These are phyloP conservation scores for Periglandula ipomoeae DNA, from an alignment of 2,329 filamentous ascomycete species.

Conservation along the genomic window DNA sequence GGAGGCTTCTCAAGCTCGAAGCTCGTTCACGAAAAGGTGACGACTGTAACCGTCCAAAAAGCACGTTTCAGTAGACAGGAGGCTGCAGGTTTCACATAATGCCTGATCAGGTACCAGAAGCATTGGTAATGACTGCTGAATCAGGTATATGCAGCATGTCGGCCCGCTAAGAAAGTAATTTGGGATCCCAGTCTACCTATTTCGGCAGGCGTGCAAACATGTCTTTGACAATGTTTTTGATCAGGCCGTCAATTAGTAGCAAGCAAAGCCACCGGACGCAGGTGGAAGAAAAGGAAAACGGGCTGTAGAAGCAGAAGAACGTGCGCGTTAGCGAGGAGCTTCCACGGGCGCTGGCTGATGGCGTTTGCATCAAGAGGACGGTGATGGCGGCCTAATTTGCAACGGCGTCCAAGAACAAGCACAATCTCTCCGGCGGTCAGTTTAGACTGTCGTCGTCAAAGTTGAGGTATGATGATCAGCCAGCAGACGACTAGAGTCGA, in stretches of 20 bases:
- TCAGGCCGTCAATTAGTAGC: background rate
- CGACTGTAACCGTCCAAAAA: no score
- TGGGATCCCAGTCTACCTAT: background rate
- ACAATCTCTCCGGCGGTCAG: background rate
- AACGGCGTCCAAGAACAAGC: background rate
- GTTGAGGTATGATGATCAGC: background rate
- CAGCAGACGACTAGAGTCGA: background rate
- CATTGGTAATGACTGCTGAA: background rate
- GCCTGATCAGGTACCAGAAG: background rate
- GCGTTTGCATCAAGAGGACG: background rate
- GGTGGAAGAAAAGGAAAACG: background rate
- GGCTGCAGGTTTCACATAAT: background rate
- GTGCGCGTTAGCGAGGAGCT: background rate
- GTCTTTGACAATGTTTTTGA: background rate
- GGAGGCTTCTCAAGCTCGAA: background rate
- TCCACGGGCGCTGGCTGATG: background rate
- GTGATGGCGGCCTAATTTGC: background rate
- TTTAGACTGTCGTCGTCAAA: background rate
- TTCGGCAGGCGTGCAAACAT: background rate
- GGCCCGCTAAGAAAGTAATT: background rate
- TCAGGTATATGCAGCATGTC: background rate
- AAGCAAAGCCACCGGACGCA: background rate
- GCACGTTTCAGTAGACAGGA: background rate
- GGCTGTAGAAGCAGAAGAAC: slow-evolving; percentile 4
- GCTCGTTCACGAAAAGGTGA: background rate